Base-by-base conservation (phyloP, 2,329 filamentous ascomycete species). In the Geosmithia flava region DNA sequence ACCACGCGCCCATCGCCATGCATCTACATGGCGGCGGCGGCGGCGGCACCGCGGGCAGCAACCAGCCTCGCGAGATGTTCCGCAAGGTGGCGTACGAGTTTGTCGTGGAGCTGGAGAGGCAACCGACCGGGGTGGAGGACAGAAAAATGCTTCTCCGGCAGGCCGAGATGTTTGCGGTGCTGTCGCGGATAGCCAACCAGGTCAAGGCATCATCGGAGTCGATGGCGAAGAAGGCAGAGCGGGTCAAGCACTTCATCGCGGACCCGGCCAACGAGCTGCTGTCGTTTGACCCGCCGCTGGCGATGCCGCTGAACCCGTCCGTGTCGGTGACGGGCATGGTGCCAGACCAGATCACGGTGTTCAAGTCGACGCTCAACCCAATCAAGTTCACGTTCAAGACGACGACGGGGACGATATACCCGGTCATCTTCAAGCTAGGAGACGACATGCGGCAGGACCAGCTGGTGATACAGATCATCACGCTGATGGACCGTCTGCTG, bases 361-460 rank as follows among this genome's bases (percentile, higher is more conserved):
- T 98, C 71, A 98, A 97, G 62, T 98, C 93, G 1, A 93, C 89
- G 0, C 69, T 98, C 8, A 89, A 87, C 42, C 93, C 93, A 0
- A 84, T 98, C 51, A 88, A 93, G 56, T 81, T 96, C 51, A 87
- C 86, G 10, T 96, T 97, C 69, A 90, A 85, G 59, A 95, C 90
- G 0, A 75, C 78, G 0, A 78, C 78, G 2, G 87, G 86, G 7
- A 76, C 75, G 40, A 85, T 83, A 51, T 98, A 97, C 60, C 85
- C 91, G 10, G 85, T 98, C 53, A 85, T 97, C 47, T 98, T 98
- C 78, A 98, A 98, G 65, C 89, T 89, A 1, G 93, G 93, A 37
- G 93, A 98, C 61, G 93, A 98, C 61, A 73, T 98, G 47, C 85
- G 93, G 15, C 93, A 98, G 65, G 93, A 98, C 60, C 93, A 98